Conservation (phyloP, 1,139 yeast species). For the Saccharomyces hybrid region DNA sequence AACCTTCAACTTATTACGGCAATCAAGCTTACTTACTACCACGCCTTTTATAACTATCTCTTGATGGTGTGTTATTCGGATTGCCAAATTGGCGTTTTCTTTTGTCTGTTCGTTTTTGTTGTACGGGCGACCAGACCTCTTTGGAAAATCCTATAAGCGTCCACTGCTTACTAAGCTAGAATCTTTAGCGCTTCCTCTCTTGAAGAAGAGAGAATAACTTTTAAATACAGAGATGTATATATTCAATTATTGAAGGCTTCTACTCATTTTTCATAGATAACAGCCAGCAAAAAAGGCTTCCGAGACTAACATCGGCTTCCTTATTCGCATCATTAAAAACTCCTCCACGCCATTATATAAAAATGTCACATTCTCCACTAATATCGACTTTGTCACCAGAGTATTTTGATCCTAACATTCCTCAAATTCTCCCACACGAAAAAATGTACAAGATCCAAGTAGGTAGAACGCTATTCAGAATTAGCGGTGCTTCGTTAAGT, state of each 20-base stretch:
- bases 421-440: conserved; percentile 54
- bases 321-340: background rate
- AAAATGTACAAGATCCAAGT: conserved; percentile 66
- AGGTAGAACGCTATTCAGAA: conserved; percentile 50
- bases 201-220: background rate
- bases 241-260: background rate
- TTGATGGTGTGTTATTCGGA: background rate
- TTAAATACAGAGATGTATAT: background rate
- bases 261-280: background rate
- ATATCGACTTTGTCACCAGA: conserved; percentile 5
- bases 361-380: background rate
- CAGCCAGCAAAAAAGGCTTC: background rate
- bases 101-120: background rate
- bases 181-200: background rate
- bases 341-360: background rate
- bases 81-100: background rate
- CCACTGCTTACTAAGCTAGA: background rate
- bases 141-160: background rate
- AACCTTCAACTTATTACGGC: background rate
- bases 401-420: conserved; percentile 37
- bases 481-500: conserved; percentile 77
- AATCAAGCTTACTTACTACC: background rate
- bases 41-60: background rate
- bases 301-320: background rate
- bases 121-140: background rate